Base-by-base conservation (phyloP, 768 basidiomycete genomes). In the Panaeolus cyanescens region DNA sequence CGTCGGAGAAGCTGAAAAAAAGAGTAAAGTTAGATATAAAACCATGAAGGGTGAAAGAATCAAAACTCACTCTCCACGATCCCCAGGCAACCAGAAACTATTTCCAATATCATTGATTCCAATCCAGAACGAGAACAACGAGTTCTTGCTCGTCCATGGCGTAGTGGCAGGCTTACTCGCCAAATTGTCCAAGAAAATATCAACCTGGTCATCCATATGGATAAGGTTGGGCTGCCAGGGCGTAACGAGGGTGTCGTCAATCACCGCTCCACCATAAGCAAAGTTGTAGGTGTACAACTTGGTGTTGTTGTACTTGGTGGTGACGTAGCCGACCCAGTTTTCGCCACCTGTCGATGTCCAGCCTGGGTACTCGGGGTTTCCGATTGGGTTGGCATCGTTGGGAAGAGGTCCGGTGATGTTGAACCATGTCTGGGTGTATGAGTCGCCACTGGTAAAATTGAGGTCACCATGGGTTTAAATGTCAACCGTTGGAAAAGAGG, bases 81-180 rank as follows among this genome's bases (percentile, higher is more conserved):
- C 78, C 0, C 85, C 86, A 33, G 73, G 63, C 56, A 71, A 28
- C 54, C 77, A 81, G 60, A 77, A 86, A 57, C 82, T 85, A 64
- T 83, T 83, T 30, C 84, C 85, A 37, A 90, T 81, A 65, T 90
- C 89, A 66, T 90, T 90, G 63, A 90, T 85, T 1, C 89, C 89
- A 59, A 91, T 89, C 80, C 82, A 90, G n/a, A 89, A 70, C 0
- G 83, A 83, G 71, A 91, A 90, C 55, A 91, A 65, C 57, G 86
- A 68, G 66, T 89, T 84, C 3, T 68, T 64, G 61, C 81, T 80
- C 22, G 80, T 79, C 89, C 89, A 90, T 0, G 82, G 79, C 1
- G 83, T 80, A 2, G 71, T 72, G 8, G 76, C 70, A 0, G 87
- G 86, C 68, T 83, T 84, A 33, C 66, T 74, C 2, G 77, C 83